Evolutionary conservation across 2,329 filamentous ascomycete genomes (phyloP).

Genomic region (Colletotrichum liaoningense): DNA sequence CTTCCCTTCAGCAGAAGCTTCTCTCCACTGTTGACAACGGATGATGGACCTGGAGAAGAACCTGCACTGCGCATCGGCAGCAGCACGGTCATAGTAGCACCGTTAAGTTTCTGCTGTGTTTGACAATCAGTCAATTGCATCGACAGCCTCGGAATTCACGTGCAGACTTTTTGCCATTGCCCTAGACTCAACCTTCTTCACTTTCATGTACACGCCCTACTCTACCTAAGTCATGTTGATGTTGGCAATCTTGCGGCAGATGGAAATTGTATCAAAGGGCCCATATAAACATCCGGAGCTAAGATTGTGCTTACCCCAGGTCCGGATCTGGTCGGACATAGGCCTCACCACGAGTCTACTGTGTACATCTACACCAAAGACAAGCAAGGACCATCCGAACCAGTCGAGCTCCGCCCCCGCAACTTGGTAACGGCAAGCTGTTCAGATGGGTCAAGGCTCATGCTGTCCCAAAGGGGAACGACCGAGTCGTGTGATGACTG

Average conservation of each 20-base stretch:
- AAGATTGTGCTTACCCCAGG: background rate
- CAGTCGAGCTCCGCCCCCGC: background rate
- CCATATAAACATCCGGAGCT: background rate
- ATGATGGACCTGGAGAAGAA: background rate
- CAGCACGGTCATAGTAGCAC: background rate
- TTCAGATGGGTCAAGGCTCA: constrained; percentile 2
- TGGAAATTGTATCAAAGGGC: background rate
- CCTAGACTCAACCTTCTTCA: background rate
- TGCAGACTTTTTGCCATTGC: background rate
- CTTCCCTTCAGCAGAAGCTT: background rate
- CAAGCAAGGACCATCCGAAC: background rate
- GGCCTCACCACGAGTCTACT: background rate
- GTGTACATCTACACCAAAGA: background rate
- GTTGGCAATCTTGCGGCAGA: background rate
- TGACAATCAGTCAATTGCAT: background rate
- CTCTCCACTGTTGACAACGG: background rate
- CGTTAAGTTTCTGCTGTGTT: background rate
- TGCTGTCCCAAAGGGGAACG: background rate
- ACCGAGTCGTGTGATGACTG: background rate
- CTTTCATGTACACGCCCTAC: background rate
- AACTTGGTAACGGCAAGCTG: background rate
- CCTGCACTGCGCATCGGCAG: background rate
- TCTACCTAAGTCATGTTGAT: background rate
- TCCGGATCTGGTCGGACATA: background rate
- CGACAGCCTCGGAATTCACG: background rate